Percentiles rank a stretch among this genome's conserved stretches.
phyloP scores from a whole-genome alignment of 768 basidiomycete genomes.

The Sistotremastrum niveocremeum region DNA sequence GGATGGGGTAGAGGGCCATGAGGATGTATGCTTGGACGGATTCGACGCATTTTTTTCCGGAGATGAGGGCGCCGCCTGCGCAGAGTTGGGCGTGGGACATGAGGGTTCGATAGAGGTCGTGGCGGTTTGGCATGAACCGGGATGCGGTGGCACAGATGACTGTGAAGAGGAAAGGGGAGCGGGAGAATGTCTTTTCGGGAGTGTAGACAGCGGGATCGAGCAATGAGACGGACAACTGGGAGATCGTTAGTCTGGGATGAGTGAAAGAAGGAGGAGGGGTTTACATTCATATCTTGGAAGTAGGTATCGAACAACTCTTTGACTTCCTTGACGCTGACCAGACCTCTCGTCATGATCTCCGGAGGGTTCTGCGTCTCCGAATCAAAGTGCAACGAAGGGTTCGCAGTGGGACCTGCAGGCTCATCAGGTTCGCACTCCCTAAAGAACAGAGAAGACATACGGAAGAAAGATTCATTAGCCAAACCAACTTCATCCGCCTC shows the following conservation, averaged over 20 bases:
- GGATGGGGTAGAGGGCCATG: slow-evolving; percentile 70
- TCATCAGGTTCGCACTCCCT: slow-evolving; percentile 22
- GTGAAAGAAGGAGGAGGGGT: background rate
- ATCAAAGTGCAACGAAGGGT: slow-evolving; percentile 24
- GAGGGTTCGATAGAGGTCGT: slow-evolving; percentile 51
- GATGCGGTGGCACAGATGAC: slow-evolving; percentile 85
- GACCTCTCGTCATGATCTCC: slow-evolving; percentile 47
- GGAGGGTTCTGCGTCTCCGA: slow-evolving; percentile 38
- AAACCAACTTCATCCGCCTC: slow-evolving; percentile 45
- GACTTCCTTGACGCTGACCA: slow-evolving; percentile 52
- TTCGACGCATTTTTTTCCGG: slow-evolving; percentile 71
- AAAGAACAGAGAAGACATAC: slow-evolving; percentile 14
- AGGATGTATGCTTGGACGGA: slow-evolving; percentile 85
- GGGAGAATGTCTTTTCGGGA: slow-evolving; percentile 62
- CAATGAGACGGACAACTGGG: slow-evolving; percentile 62
- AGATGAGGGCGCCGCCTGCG: slow-evolving; percentile 63
- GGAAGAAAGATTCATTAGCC: slow-evolving; percentile 56
- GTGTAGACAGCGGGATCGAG: slow-evolving; percentile 79
- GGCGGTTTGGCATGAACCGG: slow-evolving; percentile 59
- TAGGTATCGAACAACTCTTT: slow-evolving; percentile 41
- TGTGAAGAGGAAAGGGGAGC: slow-evolving; percentile 87
- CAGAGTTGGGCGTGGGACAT: slow-evolving; percentile 70
- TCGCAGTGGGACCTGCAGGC: slow-evolving; percentile 13
- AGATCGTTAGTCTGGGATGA: slow-evolving; percentile 56
- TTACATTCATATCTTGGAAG: slow-evolving; percentile 35